These are phyloP conservation scores for Colletotrichum sp. DNA, from an alignment of 2,329 filamentous ascomycete species.

Conservation along the genomic window DNA sequence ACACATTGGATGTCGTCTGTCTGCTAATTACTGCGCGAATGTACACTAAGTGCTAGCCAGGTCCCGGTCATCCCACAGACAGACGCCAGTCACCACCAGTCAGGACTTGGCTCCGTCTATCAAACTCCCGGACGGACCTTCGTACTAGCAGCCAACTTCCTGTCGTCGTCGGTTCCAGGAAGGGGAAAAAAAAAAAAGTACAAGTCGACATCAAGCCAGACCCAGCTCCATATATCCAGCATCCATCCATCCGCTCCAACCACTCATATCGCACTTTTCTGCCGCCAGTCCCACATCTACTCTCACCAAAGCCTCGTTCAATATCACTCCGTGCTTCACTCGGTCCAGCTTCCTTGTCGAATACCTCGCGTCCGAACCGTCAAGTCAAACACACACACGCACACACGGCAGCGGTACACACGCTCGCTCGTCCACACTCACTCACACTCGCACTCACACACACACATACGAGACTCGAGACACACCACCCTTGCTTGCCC, in stretches of 20 bases:
- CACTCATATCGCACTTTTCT: conserved; percentile 34
- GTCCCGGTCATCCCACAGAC: neutral
- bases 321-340: neutral
- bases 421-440: neutral
- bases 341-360: neutral
- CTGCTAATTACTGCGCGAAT: neutral
- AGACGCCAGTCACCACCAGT: neutral
- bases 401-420: neutral
- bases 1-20: neutral
- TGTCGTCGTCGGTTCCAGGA: neutral
- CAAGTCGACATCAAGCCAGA: neutral
- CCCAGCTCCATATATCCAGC: conserved; percentile 27
- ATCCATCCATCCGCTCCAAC: conserved; percentile 41
- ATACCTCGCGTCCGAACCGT: neutral
- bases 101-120: neutral
- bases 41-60: neutral
- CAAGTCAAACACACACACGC: neutral
- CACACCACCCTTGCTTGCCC: conserved; percentile 19
- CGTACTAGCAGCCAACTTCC: neutral
- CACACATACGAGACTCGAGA: neutral
- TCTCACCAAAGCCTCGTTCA: neutral
- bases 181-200: neutral
- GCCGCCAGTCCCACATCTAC: neutral
- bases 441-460: neutral
- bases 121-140: neutral